Base-by-base conservation (phyloP, 2,329 filamentous ascomycete genomes). In the Kalaharituber pfeilii region DNA sequence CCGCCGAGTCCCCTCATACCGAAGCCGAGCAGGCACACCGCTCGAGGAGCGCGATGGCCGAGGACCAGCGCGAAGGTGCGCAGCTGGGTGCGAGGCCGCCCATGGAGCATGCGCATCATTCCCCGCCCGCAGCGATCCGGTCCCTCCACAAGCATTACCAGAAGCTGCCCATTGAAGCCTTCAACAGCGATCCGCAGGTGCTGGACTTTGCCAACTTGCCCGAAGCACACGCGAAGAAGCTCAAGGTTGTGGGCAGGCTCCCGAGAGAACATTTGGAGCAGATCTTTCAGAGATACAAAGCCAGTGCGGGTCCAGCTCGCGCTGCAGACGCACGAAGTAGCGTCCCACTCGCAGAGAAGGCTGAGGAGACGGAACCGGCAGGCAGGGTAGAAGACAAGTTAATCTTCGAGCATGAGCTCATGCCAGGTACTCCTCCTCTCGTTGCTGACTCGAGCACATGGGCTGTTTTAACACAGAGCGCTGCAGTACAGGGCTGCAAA, bases 401-500 rank as follows among this genome's bases (percentile, higher is more conserved):
- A 5, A 44, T 60, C 42, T 63, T 60, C 27, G 56, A 59, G 13
- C 59, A 62, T 27, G 28, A 53, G 22, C 59, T 54, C 18, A 50
- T 63, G 1, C 62, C 62, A 45, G 62, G 62, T 62, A 51, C 15
- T 18, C 22, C 11, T n/a, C 33, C 8, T 44, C 9, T 15, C 25
- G 49, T 11, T n/a, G n/a, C 25, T 1, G 20, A 27, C 13, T n/a
- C 5, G 18, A 24, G 18, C 28, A 27, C 11, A 53, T 44, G 51
- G n/a, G n/a, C n/a, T n/a, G n/a, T 24, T 13, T 50, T n/a, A 50
- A 39, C 54, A 53, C 13, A 25, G 15, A 20, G 53, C 53, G 20
- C n/a, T 11, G 30, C 9, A 25, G 3, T 24, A 56, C 58, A 93
- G 89, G 89, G 57, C 78, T 98, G 8, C 74, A 84, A 54, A 76